These are phyloP conservation scores for Lyophyllum atratum DNA, from an alignment of 768 basidiomycete species.

Conservation along the genomic window DNA sequence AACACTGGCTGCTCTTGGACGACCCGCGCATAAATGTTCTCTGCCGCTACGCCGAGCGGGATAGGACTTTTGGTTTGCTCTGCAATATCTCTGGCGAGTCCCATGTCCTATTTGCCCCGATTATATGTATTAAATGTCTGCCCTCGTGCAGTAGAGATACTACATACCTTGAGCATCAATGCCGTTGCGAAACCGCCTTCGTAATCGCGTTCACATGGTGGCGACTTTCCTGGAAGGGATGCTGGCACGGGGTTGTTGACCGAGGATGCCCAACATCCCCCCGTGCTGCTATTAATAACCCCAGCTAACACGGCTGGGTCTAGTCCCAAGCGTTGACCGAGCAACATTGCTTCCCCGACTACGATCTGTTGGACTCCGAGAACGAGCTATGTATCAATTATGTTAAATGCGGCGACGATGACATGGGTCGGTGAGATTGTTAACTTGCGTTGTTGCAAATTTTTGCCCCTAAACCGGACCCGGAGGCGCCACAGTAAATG, in stretches of 20 bases:
- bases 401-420: neutral
- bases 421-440: constrained; percentile 24
- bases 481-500: constrained; percentile 82
- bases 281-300: constrained; percentile 86
- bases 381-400: constrained; percentile 49
- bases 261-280: constrained; percentile 80
- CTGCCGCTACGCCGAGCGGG: constrained; percentile 68
- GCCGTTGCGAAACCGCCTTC: constrained; percentile 85
- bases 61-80: constrained; percentile 47
- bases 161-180: constrained; percentile 77
- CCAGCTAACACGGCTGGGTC: constrained; percentile 74
- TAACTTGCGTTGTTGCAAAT: constrained; percentile 81
- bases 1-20: constrained; percentile 58
- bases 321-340: constrained; percentile 81
- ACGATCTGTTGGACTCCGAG: constrained; percentile 82
- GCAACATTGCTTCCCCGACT: constrained; percentile 87
- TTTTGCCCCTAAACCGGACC: constrained; percentile 84
- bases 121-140: neutral
- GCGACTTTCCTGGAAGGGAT: constrained; percentile 67
- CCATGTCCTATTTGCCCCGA: constrained; percentile 66
- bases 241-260: constrained; percentile 88
- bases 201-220: constrained; percentile 82
- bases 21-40: constrained; percentile 60
- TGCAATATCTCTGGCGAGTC: constrained; percentile 72
- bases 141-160: neutral